A percentile compares a stretch with the other conserved stretches of the same genome.
Conservation (phyloP, 2,329 filamentous ascomycete species). For the Botryotinia globosa region DNA sequence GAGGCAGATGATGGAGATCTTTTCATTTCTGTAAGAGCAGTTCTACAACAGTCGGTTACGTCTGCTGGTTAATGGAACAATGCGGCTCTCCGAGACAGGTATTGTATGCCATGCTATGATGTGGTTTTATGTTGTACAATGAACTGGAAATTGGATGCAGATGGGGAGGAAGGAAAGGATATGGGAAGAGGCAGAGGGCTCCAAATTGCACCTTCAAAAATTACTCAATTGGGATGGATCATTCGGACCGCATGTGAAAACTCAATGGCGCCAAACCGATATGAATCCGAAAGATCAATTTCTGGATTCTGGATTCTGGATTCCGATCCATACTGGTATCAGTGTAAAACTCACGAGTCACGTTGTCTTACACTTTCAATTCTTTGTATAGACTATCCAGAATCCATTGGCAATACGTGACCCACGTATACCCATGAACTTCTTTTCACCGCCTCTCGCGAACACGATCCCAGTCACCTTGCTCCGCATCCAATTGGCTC, state of each 20-base stretch:
- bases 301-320: background rate
- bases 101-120: background rate
- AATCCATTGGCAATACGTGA: constrained; percentile 38
- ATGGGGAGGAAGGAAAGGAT: background rate
- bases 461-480: background rate
- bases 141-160: background rate
- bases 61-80: background rate
- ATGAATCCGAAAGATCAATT: background rate
- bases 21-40: background rate
- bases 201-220: background rate
- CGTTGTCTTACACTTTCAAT: constrained; percentile 4
- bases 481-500: background rate
- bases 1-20: background rate
- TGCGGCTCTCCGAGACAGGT: background rate
- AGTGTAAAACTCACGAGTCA: constrained; percentile 2
- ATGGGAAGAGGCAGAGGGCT: background rate
- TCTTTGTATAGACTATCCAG: background rate
- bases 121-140: background rate
- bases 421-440: constrained; percentile 34
- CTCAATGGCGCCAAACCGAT: background rate
- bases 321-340: background rate
- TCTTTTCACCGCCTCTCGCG: constrained; percentile 16
- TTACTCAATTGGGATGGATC: background rate
- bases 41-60: background rate
- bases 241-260: background rate